Percentiles rank a stretch among this genome's conserved stretches.
These are phyloP conservation scores for Diaporthe humulicola DNA, from an alignment of 2,329 filamentous ascomycete genomes.

Conservation along the genomic window DNA sequence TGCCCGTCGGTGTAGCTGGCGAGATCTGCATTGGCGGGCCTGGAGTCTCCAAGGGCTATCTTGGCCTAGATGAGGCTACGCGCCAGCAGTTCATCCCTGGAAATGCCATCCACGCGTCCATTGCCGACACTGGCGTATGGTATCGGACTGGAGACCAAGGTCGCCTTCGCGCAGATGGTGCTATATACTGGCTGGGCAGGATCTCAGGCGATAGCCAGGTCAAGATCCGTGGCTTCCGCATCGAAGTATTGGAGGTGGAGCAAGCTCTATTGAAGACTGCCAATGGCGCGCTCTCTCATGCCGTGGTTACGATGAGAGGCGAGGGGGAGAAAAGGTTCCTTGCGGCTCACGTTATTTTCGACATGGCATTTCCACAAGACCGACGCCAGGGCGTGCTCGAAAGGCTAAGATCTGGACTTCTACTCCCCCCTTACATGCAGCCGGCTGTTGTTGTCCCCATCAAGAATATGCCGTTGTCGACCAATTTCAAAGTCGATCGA, in stretches of 20 bases:
- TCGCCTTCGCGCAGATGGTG: slow-evolving; percentile 54
- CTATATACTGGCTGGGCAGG: slow-evolving; percentile 51
- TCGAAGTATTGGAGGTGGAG: slow-evolving; percentile 52
- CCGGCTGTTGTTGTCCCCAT: background rate
- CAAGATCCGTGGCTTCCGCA: slow-evolving; percentile 52
- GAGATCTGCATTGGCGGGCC: too few relatives aligned
- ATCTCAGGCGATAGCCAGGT: slow-evolving; percentile 57
- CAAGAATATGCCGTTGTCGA: slow-evolving; percentile 47
- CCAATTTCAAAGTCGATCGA: slow-evolving; percentile 50
- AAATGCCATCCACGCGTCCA: too few relatives aligned
- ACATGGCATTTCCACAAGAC: background rate
- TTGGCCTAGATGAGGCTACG: too few relatives aligned
- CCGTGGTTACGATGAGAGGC: background rate
- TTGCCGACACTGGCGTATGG: too few relatives aligned
- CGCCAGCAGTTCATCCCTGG: too few relatives aligned
- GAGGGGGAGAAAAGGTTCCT: background rate
- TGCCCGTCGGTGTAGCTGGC: too few relatives aligned
- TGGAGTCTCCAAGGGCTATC: too few relatives aligned
- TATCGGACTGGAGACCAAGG: background rate
- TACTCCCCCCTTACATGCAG: background rate
- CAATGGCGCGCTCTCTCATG: background rate
- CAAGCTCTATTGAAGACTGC: slow-evolving; percentile 2
- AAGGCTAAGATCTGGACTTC: slow-evolving; percentile 7
- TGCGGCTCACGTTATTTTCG: background rate
- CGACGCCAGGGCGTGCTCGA: slow-evolving; percentile 22